A percentile compares a stretch with the other conserved stretches of the same genome.
Conservation (phyloP, 75 land plant species). For the Cunninghamia lanceolata region DNA sequence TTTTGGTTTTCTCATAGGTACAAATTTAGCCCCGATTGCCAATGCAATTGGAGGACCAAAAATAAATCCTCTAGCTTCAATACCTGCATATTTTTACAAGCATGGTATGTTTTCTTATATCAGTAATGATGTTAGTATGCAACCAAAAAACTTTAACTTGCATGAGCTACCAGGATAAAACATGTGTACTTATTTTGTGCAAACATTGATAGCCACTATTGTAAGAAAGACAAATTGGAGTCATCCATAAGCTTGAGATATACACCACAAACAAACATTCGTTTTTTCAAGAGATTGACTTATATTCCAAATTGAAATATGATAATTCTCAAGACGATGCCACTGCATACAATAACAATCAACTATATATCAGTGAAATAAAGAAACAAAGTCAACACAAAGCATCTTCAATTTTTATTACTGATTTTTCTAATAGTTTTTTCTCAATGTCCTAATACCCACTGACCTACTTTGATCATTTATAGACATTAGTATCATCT, state of each 20-base stretch:
- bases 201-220: neutral
- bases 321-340: neutral
- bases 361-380: neutral
- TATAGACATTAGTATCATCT: neutral
- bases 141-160: neutral
- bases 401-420: neutral
- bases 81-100: constrained; percentile 38
- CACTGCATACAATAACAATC: neutral
- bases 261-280: constrained; percentile 1
- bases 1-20: constrained; percentile 75
- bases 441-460: neutral
- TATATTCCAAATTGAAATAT: neutral
- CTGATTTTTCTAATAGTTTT: neutral
- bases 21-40: constrained; percentile 91
- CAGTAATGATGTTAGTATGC: neutral
- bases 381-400: neutral
- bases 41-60: constrained; percentile 95
- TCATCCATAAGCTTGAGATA: neutral
- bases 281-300: neutral
- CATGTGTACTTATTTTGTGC: neutral
- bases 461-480: too few species aligned
- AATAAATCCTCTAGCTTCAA: constrained; percentile 93
- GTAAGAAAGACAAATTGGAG: neutral
- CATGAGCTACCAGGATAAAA: neutral
- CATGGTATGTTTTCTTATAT: neutral